Base-by-base conservation (phyloP, 2,329 filamentous ascomycete genomes). In the Ophiostoma angusticollis region DNA sequence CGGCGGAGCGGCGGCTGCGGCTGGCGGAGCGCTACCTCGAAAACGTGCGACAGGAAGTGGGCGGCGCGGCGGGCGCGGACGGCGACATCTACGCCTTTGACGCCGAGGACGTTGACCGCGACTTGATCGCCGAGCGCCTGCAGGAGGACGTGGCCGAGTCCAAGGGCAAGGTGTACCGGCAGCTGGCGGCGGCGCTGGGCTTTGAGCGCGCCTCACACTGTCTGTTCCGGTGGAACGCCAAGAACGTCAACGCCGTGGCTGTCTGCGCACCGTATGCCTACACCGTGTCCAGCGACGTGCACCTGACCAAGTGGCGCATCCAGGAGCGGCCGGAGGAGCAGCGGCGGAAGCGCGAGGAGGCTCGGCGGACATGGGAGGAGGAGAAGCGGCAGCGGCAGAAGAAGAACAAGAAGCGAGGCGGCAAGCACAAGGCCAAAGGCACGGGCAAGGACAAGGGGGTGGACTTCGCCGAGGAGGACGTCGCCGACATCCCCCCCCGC, bases 21-120 rank as follows among this genome's bases (percentile, higher is more conserved):
- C 71, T 98, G 21, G 91, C 91, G 22, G 85, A 96, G 62, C 78
- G 84, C 52, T 96, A 98, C 58, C 72, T 98, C 39, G 81, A 94
- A 39, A 94, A 93, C 55, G 78, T 95, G 45, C 77, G 81, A 52
- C 73, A 82, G 52, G 82, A 94, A 49, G 78, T 85, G 9, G 48
- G 56, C 50, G 60, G 67, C n/a, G 36, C 36, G 9, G 42, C 42
- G 3, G 43, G 35, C n/a, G 41, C 28, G 12, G 35, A 38, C 7
- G 46, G 42, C 13, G 80, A 93, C 50, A 81, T 85, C 47, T 72
- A 71, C 38, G 91, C 86, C 28, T 98, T 96, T 54, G 86, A 98
- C 60, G 91, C 91, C 7, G 86, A 80, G 50, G 84, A 96, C 38
- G 83, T 98, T 42, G 91, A 96, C 61, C 72, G 81, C 43, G 91